Base-by-base conservation (phyloP, 2,329 filamentous ascomycete genomes). In the Neopestalotiopsis clavispora region DNA sequence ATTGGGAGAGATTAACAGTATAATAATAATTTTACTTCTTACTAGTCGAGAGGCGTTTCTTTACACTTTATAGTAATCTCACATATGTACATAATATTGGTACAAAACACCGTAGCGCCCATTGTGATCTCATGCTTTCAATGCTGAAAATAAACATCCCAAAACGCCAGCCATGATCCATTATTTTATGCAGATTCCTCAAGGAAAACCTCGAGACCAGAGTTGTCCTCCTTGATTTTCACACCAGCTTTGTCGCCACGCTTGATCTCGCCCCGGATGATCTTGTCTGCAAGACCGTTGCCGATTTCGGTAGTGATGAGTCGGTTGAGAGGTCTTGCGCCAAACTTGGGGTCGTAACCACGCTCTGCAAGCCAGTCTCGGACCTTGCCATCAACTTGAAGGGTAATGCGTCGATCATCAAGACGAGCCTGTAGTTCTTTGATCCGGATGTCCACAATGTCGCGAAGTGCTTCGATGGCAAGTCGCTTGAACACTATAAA, bases 401-500 rank as follows among this genome's bases (percentile, higher is more conserved):
- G 86, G 0, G 83, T 87, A 78, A 98, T 97, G 67, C 96, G 89
- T 65, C 94, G 89, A 75, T 98, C 95, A 71, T 96, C 91, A 1
- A 98, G 89, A 56, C 94, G 90, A 66, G 84, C 83, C 80, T 98
- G 95, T 7, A 98, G 85, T 82, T 98, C 96, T 70, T 86, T 88
- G 62, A 98, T 85, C 40, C 96, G 90, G 72, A 98, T 98, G 76
- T 98, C 94, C 63, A 98, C 94, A 72, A 98, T 98, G 76, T 97
- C 95, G 38, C 94, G 88, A 68, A 98, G 87, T 17, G 95, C 95
- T 20, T 86, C 84, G 38, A 87, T 87, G 0, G 94, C 93, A 2
- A 98, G 87, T 9, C 95, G 89, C 81, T 95, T 95, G 86, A 98
- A 98, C 77, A 98, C 84, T 79, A 98, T 98, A 83, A 98, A 98